These are phyloP conservation scores for Chrysoporthe cubensis DNA, from an alignment of 2,329 filamentous ascomycete genomes.

Conservation along the genomic window DNA sequence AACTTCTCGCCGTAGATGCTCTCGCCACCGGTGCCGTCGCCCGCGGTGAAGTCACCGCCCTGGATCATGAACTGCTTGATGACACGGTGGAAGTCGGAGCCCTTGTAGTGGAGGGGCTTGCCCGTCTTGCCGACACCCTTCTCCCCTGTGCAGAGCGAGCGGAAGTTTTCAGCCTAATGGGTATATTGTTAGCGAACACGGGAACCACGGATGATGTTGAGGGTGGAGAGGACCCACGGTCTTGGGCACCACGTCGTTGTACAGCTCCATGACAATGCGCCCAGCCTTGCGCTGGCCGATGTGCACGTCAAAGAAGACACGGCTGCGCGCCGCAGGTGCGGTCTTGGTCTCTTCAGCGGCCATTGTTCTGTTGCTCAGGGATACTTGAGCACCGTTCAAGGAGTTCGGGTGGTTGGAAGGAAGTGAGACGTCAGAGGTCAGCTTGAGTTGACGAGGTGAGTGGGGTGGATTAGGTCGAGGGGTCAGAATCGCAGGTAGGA, in stretches of 20 bases:
- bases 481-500: too few species aligned
- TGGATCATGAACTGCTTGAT: conserved; percentile 99
- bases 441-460: not conserved
- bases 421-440: not conserved
- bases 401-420: not conserved
- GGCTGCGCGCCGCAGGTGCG: conserved; percentile 62
- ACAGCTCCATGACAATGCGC: conserved; percentile 85
- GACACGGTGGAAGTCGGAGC: conserved; percentile 89
- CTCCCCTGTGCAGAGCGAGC: conserved; percentile 90
- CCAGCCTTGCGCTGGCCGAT: conserved; percentile 76
- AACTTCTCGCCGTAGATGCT: conserved; percentile 98
- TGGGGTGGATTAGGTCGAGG: too few species aligned
- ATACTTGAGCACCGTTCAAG: not conserved
- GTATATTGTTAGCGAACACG: not conserved
- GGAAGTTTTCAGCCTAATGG: conserved; percentile 81
- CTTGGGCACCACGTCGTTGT: conserved; percentile 79
- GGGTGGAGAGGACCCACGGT: conserved; percentile 49
- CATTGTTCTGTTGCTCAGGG: conserved; percentile 40
- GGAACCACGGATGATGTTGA: not conserved
- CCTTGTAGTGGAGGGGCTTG: conserved; percentile 91
- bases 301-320: conserved; percentile 92
- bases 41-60: conserved; percentile 93
- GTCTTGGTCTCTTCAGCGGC: conserved; percentile 43
- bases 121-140: conserved; percentile 82
- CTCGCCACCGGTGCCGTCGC: conserved; percentile 94